phyloP scores from a whole-genome alignment of 108 stramenopile genomes.

The Hondaea fermentalgiana region DNA sequence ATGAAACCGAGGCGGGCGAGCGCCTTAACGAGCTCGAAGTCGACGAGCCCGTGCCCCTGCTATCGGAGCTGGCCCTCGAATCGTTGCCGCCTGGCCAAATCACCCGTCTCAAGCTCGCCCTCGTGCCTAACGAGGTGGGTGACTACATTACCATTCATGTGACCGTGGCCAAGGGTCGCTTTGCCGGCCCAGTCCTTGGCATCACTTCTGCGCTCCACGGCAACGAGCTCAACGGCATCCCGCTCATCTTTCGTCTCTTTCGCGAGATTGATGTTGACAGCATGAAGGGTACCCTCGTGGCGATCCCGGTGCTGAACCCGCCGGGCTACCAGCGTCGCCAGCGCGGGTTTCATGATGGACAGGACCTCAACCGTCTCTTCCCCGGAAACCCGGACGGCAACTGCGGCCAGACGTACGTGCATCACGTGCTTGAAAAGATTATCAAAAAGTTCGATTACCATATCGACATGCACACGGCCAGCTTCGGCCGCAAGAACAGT shows the following conservation, averaged over 20 bases:
- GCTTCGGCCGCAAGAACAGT: constrained; percentile 24
- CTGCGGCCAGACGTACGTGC: constrained; percentile 9
- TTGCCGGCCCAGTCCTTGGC: constrained; percentile 11
- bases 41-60: neutral
- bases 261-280: neutral
- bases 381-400: constrained; percentile 23
- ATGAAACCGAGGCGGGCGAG: neutral
- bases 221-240: constrained; percentile 33
- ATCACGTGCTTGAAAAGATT: neutral
- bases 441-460: constrained; percentile 16
- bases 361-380: constrained; percentile 23
- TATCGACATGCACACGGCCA: constrained; percentile 31
- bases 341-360: constrained; percentile 18
- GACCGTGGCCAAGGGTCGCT: constrained; percentile 8
- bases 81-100: neutral
- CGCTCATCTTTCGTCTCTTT: constrained; percentile 26
- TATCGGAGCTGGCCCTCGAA: neutral
- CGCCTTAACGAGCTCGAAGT: constrained; percentile 39
- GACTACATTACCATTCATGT: constrained; percentile 12
- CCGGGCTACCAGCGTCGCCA: constrained; percentile 21
- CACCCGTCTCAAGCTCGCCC: neutral
- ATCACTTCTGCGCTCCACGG: constrained; percentile 28
- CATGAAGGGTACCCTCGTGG: constrained; percentile 23
- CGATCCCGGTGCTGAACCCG: constrained; percentile 24
- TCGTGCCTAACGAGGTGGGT: neutral